These are phyloP conservation scores for Boletus coccyginus DNA, from an alignment of 768 basidiomycete species.

Conservation along the genomic window DNA sequence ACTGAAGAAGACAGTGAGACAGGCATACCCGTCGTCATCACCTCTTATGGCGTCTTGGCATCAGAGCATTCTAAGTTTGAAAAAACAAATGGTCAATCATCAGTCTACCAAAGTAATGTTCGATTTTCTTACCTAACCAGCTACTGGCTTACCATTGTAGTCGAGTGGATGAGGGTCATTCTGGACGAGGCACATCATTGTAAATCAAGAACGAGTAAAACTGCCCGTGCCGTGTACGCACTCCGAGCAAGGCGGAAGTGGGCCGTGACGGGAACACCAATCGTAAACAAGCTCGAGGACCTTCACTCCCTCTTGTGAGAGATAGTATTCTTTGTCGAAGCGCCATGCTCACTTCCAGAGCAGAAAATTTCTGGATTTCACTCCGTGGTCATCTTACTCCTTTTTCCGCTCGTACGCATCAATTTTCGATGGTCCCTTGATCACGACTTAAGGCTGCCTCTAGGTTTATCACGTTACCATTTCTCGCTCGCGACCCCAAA, in stretches of 20 bases:
- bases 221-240: constrained; percentile 85
- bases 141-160: constrained; percentile 36
- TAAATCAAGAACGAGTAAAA: constrained; percentile 86
- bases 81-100: constrained; percentile 48
- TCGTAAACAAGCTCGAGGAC: constrained; percentile 92
- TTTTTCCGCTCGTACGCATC: constrained; percentile 83
- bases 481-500: constrained; percentile 86
- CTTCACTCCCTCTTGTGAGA: constrained; percentile 82
- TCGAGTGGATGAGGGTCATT: constrained; percentile 78
- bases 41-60: constrained; percentile 88
- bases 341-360: constrained; percentile 3
- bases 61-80: constrained; percentile 79
- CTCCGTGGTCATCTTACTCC: constrained; percentile 77
- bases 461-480: constrained; percentile 90
- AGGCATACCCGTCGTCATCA: constrained; percentile 79
- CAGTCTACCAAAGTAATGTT: constrained; percentile 68
- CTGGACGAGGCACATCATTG: constrained; percentile 95
- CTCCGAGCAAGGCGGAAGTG: constrained; percentile 77
- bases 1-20: constrained; percentile 48
- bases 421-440: neutral
- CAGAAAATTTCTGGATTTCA: constrained; percentile 76
- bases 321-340: constrained; percentile 39
- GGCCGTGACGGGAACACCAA: constrained; percentile 95
- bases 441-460: constrained; percentile 1
- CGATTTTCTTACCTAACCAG: neutral